A percentile compares a stretch with the other conserved stretches of the same genome.
These are phyloP conservation scores for Megacollybia platyphylla DNA, from an alignment of 1,284 basidiomycete genomes.

Conservation along the genomic window DNA sequence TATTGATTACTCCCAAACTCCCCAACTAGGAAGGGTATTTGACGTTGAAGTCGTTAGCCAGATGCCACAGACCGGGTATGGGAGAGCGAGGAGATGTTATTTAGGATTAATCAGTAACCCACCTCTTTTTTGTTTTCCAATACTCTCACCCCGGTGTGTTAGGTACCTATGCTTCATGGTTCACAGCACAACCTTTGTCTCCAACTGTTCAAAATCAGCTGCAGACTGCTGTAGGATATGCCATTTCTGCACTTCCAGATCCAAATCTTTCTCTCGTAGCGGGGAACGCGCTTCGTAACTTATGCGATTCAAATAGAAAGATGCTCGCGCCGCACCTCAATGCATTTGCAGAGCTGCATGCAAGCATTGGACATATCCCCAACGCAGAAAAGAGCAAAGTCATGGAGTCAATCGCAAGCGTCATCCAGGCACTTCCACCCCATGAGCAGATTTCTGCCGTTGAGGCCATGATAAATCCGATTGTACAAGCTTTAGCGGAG, in stretches of 20 bases:
- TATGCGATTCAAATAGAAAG: constrained; percentile 78
- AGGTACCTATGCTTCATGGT: constrained; percentile 84
- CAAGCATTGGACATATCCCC: constrained; percentile 58
- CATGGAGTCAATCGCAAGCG: constrained; percentile 79
- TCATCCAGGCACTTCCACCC: constrained; percentile 77
- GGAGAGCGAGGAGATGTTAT: constrained; percentile 60
- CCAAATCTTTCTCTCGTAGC: constrained; percentile 56
- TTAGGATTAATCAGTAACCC: constrained; percentile 55
- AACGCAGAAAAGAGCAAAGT: constrained; percentile 84
- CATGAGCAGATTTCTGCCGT: constrained; percentile 66
- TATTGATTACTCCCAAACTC: constrained; percentile 61
- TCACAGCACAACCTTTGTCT: constrained; percentile 35
- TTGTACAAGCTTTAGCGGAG: constrained; percentile 55
- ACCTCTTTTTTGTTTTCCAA: not conserved
- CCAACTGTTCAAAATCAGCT: constrained; percentile 26
- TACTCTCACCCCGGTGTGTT: constrained; percentile 1
- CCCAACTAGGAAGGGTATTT: constrained; percentile 57
- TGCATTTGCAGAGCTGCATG: constrained; percentile 76
- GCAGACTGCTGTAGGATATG: constrained; percentile 54
- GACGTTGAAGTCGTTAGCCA: constrained; percentile 54
- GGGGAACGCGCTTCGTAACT: constrained; percentile 68
- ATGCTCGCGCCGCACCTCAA: constrained; percentile 72
- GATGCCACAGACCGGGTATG: constrained; percentile 50
- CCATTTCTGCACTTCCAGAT: constrained; percentile 60
- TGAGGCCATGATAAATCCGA: constrained; percentile 69